Percentiles rank a stretch among this genome's conserved stretches.
Evolutionary conservation across 768 basidiomycete genomes (phyloP).

Genomic region (Tylopilus rubrobrunneus): DNA sequence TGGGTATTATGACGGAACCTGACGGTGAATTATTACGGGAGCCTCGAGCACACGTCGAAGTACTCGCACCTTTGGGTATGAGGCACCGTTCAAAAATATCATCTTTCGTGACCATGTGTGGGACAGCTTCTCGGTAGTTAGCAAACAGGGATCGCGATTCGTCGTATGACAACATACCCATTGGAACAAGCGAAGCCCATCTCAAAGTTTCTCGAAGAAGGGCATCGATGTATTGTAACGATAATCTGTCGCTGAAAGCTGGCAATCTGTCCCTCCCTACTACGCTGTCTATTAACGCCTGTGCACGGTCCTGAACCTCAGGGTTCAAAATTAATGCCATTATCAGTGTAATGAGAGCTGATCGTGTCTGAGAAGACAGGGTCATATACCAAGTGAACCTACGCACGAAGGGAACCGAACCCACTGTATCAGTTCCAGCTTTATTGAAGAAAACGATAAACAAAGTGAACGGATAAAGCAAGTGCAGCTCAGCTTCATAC

Average conservation of each 20-base stretch:
- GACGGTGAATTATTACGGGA: background rate
- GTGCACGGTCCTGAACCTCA: conserved; percentile 21
- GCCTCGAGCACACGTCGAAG: background rate
- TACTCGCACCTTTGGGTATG: conserved; percentile 46
- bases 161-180: conserved; percentile 9
- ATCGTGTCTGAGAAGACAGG: conserved; percentile 11
- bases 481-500: conserved; percentile 4
- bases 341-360: conserved; percentile 12
- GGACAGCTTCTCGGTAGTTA: conserved; percentile 18
- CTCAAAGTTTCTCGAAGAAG: conserved; percentile 20
- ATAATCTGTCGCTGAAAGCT: conserved; percentile 12
- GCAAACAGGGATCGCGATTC: background rate
- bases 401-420: background rate
- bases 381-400: background rate
- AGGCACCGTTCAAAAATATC: conserved; percentile 41
- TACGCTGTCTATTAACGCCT: conserved; percentile 14
- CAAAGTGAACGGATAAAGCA: background rate
- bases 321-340: conserved; percentile 22
- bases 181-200: conserved; percentile 21
- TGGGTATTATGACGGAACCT: conserved; percentile 23
- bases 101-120: conserved; percentile 33
- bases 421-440: conserved; percentile 17
- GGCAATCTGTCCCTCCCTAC: conserved; percentile 19
- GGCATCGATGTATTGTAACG: conserved; percentile 22
- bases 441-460: background rate